Base-by-base conservation (phyloP, 345 rosid genomes). In the Populus tremula region DNA sequence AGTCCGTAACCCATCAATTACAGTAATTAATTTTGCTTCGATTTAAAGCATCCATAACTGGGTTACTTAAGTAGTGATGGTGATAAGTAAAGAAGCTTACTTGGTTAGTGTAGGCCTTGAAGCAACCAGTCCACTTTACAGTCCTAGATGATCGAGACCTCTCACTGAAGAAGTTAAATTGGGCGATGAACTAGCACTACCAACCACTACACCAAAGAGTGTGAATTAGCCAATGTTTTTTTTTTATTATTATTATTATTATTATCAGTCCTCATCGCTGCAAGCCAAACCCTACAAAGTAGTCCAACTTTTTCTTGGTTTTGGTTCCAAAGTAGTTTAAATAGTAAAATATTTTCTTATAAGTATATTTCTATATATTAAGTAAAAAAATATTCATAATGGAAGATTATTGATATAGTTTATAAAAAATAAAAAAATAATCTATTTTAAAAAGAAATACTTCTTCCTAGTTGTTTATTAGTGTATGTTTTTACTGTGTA, bases 1-100 rank as follows among this genome's bases (percentile, higher is more conserved):
- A 81, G 82, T 76, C 65, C 17, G 27, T 75, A 69, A 76, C 73
- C 80, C 72, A 70, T 81, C 80, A 84, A 79, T 73, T 68, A 76
- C 38, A 25, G 70, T 64, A 36, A 80, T 81, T 62, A 39, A 50
- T 77, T 70, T 75, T 33, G 80, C 87, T 81, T 84, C 6, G 71
- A 64, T 73, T 56, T 72, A 73, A 84, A 84, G 86, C 84, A 81
- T 75, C 45, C 56, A 43, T 47, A 53, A 67, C 67, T 75, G 74
- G 36, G 45, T 71, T 66, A 49, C 62, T 76, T 84, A 78, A 76
- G 78, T 63, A 64, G 80, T 72, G 84, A 84, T 8, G 25, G 45
- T 75, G 82, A 77, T 72, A 71, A 77, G 74, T 43, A 38, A 36
- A 49, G 53, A 50, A 56, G 38, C 33, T 67, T 29, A 38, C 61